These are phyloP conservation scores for Huntiella savannae DNA, from an alignment of 2,329 filamentous ascomycete species.

Conservation along the genomic window DNA sequence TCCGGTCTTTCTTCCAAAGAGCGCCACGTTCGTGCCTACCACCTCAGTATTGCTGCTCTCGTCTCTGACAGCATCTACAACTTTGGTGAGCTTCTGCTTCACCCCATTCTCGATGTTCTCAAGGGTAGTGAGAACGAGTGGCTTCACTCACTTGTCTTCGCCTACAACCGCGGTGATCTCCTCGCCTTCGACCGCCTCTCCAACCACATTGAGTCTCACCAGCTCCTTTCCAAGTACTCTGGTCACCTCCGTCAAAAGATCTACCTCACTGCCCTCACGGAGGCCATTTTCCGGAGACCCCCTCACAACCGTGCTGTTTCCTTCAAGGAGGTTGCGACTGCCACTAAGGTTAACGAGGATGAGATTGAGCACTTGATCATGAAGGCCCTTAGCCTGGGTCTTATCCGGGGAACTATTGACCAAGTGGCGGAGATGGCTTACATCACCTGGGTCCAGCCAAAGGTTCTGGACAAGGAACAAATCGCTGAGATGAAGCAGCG, in stretches of 20 bases:
- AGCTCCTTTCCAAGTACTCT: conserved; percentile 59
- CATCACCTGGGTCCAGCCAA: conserved; percentile 98
- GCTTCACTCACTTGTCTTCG: conserved; percentile 89
- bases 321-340: conserved; percentile 69
- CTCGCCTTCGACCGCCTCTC: conserved; percentile 68
- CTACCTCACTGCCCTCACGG: conserved; percentile 84
- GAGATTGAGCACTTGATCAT: conserved; percentile 98
- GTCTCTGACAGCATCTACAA: conserved; percentile 96
- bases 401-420: conserved; percentile 83
- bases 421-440: conserved; percentile 86
- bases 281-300: conserved; percentile 87
- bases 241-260: conserved; percentile 92
- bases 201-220: conserved; percentile 61
- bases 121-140: conserved; percentile 52
- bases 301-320: conserved; percentile 91
- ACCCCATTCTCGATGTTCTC: conserved; percentile 82
- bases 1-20: conserved; percentile 54
- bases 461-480: conserved; percentile 89
- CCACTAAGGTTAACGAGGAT: conserved; percentile 77
- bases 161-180: conserved; percentile 91
- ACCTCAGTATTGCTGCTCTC: conserved; percentile 78
- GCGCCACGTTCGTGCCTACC: conserved; percentile 68
- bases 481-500: conserved; percentile 81
- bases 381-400: conserved; percentile 90
- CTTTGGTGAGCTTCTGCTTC: conserved; percentile 94